Base-by-base conservation (phyloP, 2,329 filamentous ascomycete species). In the Fusarium sp. region DNA sequence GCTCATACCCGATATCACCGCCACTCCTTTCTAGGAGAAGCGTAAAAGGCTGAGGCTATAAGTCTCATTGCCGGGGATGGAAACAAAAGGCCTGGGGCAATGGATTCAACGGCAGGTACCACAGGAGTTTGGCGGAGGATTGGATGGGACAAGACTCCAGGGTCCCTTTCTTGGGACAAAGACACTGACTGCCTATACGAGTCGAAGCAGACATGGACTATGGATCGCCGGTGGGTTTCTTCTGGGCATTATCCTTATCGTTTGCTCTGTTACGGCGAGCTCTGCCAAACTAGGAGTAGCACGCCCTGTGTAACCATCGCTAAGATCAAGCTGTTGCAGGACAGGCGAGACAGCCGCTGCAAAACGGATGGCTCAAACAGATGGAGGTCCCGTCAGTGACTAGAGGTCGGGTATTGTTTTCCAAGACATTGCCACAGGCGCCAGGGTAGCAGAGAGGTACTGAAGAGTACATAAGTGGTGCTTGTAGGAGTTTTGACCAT, bases 291-390 rank as follows among this genome's bases (percentile, higher is more conserved):
- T 66, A 37, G 71, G 71, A 69, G 71, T 74, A 74, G 72, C 57
- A 73, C 60, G 61, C 60, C 71, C 60, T 73, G 73, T 75, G 73
- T 73, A 70, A 64, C 73, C 54, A 69, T 61, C 52, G 54, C 59
- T 66, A 66, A 59, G 60, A 73, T 53, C 52, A 58, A 49, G 44
- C 37, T 53, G 49, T n/a, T 64, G 33, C 64, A 44, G 23, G 46
- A 59, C 58, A 60, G 64, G 52, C 69, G 64, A 60, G 60, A 65
- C 69, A 71, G 64, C 64, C 68, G 58, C 68, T 69, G 30, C 59
- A 70, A 62, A 66, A 56, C 30, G 38, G 37, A 41, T 35, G 26
- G 18, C n/a, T 41, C 38, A 18, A 41, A 27, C 32, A 40, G 38
- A 64, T 46, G 61, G 40, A 65, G 27, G 48, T 37, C 46, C 30